phyloP scores from a whole-genome alignment of 306 rosid species.

The Comarum palustre region DNA sequence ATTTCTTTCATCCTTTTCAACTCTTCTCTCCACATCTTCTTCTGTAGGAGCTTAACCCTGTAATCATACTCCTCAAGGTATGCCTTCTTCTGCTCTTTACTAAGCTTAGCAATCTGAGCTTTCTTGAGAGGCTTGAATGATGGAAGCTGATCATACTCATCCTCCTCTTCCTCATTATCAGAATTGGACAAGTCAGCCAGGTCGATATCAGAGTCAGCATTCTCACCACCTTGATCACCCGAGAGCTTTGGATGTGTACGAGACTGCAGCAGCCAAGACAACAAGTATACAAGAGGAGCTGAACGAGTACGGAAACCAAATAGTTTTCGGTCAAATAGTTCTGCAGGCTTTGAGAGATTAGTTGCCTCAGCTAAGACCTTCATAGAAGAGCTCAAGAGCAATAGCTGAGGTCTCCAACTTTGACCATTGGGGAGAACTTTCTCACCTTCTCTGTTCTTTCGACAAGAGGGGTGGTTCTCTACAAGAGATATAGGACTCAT shows the following conservation, averaged over 20 bases:
- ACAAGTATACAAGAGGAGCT: constrained; percentile 87
- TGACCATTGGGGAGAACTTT: constrained; percentile 97
- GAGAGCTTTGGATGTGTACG: constrained; percentile 87
- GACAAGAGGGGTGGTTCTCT: constrained; percentile 93
- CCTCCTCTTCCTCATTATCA: constrained; percentile 83
- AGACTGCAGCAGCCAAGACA: constrained; percentile 87
- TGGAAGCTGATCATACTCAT: constrained; percentile 93
- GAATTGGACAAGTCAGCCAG: constrained; percentile 86
- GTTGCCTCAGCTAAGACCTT: constrained; percentile 77
- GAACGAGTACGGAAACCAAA: constrained; percentile 86
- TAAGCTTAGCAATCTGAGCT: constrained; percentile 79
- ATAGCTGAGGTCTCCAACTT: constrained; percentile 79
- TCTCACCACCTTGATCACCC: constrained; percentile 84
- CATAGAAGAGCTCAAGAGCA: constrained; percentile 84
- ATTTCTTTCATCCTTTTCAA: constrained; percentile 83
- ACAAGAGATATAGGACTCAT: constrained; percentile 90
- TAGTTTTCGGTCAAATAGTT: constrained; percentile 70
- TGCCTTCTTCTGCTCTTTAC: constrained; percentile 74
- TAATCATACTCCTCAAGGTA: constrained; percentile 93
- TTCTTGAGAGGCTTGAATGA: constrained; percentile 93
- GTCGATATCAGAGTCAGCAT: constrained; percentile 87
- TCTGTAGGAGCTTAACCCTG: constrained; percentile 89
- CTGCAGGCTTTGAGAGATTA: constrained; percentile 67
- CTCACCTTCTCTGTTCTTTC: constrained; percentile 90
- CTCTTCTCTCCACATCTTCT: constrained; percentile 96